phyloP scores from a whole-genome alignment of 805 yeast genomes.

The Wickerhamomyces mucosus region DNA sequence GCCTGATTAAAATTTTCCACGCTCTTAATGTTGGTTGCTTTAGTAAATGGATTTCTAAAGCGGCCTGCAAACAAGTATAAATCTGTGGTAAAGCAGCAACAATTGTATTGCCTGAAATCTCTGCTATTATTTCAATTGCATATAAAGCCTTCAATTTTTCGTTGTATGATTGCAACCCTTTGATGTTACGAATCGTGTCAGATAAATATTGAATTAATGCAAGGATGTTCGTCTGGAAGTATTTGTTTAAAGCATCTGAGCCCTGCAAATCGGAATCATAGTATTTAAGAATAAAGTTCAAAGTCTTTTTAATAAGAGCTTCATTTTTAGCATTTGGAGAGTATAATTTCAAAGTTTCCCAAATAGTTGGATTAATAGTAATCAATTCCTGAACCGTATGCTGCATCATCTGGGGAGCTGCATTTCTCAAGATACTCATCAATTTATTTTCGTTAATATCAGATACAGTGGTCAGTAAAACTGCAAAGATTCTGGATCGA shows the following conservation, averaged over 20 bases:
- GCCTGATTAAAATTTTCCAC: constrained; percentile 52
- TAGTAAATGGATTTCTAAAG: constrained; percentile 53
- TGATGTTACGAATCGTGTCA: constrained; percentile 64
- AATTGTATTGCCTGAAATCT: constrained; percentile 41
- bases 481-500: constrained; percentile 47
- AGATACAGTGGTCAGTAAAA: constrained; percentile 41
- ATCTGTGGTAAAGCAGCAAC: constrained; percentile 75
- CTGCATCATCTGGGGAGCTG: constrained; percentile 36
- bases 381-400: constrained; percentile 21
- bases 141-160: constrained; percentile 63
- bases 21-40: constrained; percentile 56
- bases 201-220: constrained; percentile 76
- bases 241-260: constrained; percentile 24
- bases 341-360: constrained; percentile 37
- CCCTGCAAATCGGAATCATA: constrained; percentile 13
- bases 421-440: constrained; percentile 41
- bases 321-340: constrained; percentile 25
- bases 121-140: constrained; percentile 63
- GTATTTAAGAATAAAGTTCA: constrained; percentile 28
- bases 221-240: constrained; percentile 49
- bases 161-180: constrained; percentile 61
- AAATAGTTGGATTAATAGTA: constrained; percentile 19
- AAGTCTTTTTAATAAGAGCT: constrained; percentile 25
- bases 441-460: constrained; percentile 40
- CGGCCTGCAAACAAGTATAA: constrained; percentile 75